Conservation (phyloP, 2,329 filamentous ascomycete genomes). For the Leptoxyphium fumago region DNA sequence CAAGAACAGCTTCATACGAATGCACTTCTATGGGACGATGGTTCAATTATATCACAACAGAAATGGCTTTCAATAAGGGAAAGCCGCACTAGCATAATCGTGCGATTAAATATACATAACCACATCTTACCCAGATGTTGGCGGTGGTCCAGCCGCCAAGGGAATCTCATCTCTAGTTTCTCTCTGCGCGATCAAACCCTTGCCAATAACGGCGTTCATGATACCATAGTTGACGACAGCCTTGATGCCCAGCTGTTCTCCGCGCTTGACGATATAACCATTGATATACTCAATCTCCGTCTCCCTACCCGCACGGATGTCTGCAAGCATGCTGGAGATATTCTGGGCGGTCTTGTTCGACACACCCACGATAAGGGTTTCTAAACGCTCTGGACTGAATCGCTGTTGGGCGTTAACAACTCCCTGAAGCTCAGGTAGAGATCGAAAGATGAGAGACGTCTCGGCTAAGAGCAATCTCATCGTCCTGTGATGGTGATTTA, state of each 20-base stretch:
- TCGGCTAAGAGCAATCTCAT: slow-evolving; percentile 62
- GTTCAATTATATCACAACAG: no score
- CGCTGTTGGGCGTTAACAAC: slow-evolving; percentile 45
- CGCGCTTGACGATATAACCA: slow-evolving; percentile 69
- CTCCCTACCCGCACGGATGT: slow-evolving; percentile 42
- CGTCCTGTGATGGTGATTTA: slow-evolving; percentile 26
- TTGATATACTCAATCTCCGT: slow-evolving; percentile 79
- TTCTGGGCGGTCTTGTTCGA: slow-evolving; percentile 40
- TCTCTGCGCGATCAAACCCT: slow-evolving; percentile 33
- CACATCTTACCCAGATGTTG: neutral
- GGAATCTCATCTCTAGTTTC: slow-evolving; percentile 28
- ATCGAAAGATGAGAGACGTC: slow-evolving; percentile 54
- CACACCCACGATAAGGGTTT: slow-evolving; percentile 42
- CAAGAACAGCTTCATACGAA: no score
- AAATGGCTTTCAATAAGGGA: no score
- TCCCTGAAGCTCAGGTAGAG: slow-evolving; percentile 57
- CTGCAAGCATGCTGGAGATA: slow-evolving; percentile 52
- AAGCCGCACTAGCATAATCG: no score
- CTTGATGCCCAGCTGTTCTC: slow-evolving; percentile 55
- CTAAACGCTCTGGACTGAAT: slow-evolving; percentile 46
- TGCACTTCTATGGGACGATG: no score
- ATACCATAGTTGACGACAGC: slow-evolving; percentile 61
- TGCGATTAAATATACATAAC: no score
- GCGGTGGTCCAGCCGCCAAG: slow-evolving; percentile 4
- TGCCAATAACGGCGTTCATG: slow-evolving; percentile 58